Base-by-base conservation (phyloP, 495 filamentous ascomycete genomes). In the Penicillium coprophilum region DNA sequence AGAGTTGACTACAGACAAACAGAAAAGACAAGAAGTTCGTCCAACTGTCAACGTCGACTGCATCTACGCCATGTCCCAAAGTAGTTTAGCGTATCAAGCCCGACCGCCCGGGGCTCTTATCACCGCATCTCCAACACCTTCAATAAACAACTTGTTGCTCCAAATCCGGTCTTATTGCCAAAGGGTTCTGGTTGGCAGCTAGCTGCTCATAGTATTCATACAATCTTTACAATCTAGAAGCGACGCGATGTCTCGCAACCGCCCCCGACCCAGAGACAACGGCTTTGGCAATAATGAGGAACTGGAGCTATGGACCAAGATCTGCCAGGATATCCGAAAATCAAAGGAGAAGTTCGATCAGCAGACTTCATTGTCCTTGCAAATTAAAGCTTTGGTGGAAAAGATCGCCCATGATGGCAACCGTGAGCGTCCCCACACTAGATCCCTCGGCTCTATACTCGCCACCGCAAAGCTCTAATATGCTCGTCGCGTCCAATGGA, bases 291-390 rank as follows among this genome's bases (percentile, higher is more conserved):
- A 78, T 38, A 80, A 86, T 57, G 85, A 87, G 67, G 85, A 87
- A 65, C 78, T 81, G 41, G 78, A 80, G 53, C 76, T 87, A 66
- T 87, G 85, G 85, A 83, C 78, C 52, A 77, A 81, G 55, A 84
- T 87, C 45, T 73, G 80, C 27, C 80, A 77, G 41, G 82, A 85
- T 59, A 70, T 83, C 27, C 74, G 73, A 50, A 77, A 77, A 59
- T 82, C 80, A 27, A 85, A 84, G 64, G 84, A 87, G 59, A 84
- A 85, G 53, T 80, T 85, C 56, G 78, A 80, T 54, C 82, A 83
- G 57, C 72, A 78, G 46, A 73, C 72, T 32, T 71, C 66, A 8
- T 52, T 85, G 31, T 73, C 74, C 0, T 70, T 77, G 41, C 77
- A 82, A 51, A 86, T 87, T 53, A 68, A 81, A 13, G 71, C 80